A percentile compares a stretch with the other conserved stretches of the same genome.
Conservation (phyloP, 352 stramenopile species). For the Lagenidium sp. region DNA sequence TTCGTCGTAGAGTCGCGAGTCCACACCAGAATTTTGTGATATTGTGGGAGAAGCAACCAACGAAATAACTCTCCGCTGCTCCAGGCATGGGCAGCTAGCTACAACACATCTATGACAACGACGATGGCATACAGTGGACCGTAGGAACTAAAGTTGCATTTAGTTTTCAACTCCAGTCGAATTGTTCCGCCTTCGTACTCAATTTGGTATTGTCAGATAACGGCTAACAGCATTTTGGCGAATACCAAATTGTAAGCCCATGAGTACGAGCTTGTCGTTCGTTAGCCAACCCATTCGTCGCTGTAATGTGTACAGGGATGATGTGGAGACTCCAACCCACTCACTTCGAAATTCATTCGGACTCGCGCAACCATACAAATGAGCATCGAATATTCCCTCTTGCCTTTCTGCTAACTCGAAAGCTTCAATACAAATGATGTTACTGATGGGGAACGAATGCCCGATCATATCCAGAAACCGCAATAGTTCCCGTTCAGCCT, state of each 20-base stretch:
- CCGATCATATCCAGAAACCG: neutral
- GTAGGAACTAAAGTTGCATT: conserved; percentile 7
- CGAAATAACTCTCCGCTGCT: conserved; percentile 4
- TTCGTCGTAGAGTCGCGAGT: conserved; percentile 8
- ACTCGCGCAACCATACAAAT: neutral
- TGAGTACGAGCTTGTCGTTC: neutral
- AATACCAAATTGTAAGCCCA: conserved; percentile 1
- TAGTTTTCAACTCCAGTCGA: neutral
- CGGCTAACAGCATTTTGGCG: neutral
- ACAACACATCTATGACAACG: conserved; percentile 5
- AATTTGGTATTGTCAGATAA: neutral
- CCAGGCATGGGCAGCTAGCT: neutral
- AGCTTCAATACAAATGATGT: neutral
- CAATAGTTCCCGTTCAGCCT: neutral
- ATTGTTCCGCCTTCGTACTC: neutral
- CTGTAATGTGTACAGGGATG: neutral
- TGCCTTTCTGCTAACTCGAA: neutral
- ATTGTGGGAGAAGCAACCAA: conserved; percentile 8
- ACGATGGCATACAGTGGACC: conserved; percentile 7
- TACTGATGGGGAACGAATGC: neutral
- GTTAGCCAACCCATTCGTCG: neutral
- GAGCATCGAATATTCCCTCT: neutral
- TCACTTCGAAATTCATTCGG: neutral
- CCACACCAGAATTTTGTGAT: conserved; percentile 10
- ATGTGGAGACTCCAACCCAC: neutral